Evolutionary conservation across 495 filamentous ascomycete species (phyloP), one percentile per base, ranked within the genome.

Genomic region (Entonaema liquescens): DNA sequence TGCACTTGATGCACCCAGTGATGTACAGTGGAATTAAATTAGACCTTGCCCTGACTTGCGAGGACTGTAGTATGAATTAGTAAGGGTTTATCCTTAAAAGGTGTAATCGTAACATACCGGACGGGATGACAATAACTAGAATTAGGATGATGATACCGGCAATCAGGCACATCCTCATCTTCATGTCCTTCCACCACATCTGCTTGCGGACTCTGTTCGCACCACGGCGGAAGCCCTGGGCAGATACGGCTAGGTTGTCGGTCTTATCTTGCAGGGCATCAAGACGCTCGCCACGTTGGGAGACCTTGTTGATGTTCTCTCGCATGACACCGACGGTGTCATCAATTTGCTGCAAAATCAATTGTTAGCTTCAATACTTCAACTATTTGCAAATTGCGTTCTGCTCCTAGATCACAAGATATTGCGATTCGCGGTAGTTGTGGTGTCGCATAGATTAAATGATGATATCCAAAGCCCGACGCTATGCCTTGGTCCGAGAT

Each of bases 131-230:
- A 76, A 99, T 98, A 77, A 99, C 88, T 61, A 97, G 82, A 62
- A 98, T 85, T 68, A 98, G 82, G 59, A 98, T 83, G 74, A 97
- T 90, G 80, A 98, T 90, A 65, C 92, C 95, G 62, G 90, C 85
- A 65, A 93, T 91, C 74, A 99, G 83, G 80, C 94, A 98, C 83
- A 98, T 95, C 76, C 95, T 89, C 95, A 98, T 99, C 87, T 97
- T 97, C 93, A 98, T 97, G 80, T 99, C 95, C 88, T 87, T 86
- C 84, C 84, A 87, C 85, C 85, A 86, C 84, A 97, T 97, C 78
- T 93, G 85, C 87, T 98, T 98, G 73, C 95, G 88, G 63, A 98
- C 95, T 70, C 92, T 87, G 83, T 98, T 98, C 75, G 95, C 95
- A 65, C 95, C 94, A 62, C 93, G 89, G 73, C 94, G 93, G 87